Conservation (phyloP, 192 early-diverging fungal species). For the Linnemannia elongata region DNA sequence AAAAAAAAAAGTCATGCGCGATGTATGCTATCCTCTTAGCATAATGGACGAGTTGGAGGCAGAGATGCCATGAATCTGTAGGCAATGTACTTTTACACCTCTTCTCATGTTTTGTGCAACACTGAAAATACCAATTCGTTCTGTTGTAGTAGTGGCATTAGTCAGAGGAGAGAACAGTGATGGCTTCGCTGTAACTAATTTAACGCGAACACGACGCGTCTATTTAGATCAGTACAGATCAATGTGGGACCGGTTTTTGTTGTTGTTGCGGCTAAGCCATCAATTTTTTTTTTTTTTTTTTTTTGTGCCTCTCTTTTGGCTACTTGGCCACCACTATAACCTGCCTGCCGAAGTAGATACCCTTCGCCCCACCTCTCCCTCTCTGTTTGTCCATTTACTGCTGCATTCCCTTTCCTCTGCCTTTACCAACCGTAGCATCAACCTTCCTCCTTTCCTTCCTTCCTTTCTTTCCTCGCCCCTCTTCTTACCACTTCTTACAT, state of each 20-base stretch:
- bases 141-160: no score
- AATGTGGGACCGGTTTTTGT: neutral
- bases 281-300: constrained; percentile 15
- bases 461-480: neutral
- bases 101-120: no score
- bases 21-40: no score
- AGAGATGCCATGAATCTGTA: no score
- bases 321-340: neutral
- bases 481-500: neutral
- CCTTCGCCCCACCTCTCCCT: neutral
- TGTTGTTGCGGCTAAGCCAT: constrained; percentile 6
- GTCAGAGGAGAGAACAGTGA: no score
- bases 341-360: neutral
- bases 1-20: no score
- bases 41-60: no score
- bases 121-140: no score
- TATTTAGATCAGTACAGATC: no score
- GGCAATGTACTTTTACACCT: no score
- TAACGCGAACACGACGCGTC: no score
- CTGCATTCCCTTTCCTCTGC: neutral
- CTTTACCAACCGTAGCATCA: neutral
- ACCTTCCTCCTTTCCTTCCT: neutral
- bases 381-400: neutral
- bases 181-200: no score
- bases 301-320: neutral